phyloP scores from a whole-genome alignment of 2,329 filamentous ascomycete species.

The Aspergillus ochraceus region DNA sequence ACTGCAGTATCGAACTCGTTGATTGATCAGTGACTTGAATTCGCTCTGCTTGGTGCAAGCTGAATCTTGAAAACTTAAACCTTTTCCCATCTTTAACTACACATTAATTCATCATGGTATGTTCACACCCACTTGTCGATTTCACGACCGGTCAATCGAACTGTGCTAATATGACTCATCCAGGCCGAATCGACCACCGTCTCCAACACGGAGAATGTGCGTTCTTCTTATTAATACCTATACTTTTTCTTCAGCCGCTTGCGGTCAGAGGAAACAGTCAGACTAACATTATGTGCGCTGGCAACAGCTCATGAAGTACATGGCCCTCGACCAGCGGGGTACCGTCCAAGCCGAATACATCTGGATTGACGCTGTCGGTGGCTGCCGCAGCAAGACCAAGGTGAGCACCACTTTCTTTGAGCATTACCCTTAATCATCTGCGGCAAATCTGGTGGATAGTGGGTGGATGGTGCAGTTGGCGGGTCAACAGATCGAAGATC shows the following conservation, averaged over 20 bases:
- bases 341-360: conserved; percentile 91
- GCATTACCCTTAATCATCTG: too few relatives aligned
- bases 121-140: background rate
- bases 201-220: conserved; percentile 50
- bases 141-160: background rate
- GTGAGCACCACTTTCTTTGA: too few relatives aligned
- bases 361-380: conserved; percentile 85
- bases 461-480: background rate
- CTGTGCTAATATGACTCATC: conserved; percentile 22
- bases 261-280: conserved; percentile 32
- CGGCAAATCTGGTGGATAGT: conserved; percentile 5
- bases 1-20: background rate
- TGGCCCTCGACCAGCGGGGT: conserved; percentile 82
- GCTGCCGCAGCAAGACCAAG: conserved; percentile 91
- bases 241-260: conserved; percentile 30
- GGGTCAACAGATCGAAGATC: background rate
- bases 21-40: background rate
- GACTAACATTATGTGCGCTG: conserved; percentile 40
- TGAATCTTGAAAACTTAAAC: conserved; percentile 3
- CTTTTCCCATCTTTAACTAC: background rate
- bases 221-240: conserved; percentile 33
- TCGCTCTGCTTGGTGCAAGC: conserved; percentile 1
- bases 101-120: conserved; percentile 16
- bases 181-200: conserved; percentile 45
- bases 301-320: conserved; percentile 83